Percentiles rank a stretch among this genome's conserved stretches.
These are phyloP conservation scores for Infundibulicybe gibba DNA, from an alignment of 768 basidiomycete species.

Conservation along the genomic window DNA sequence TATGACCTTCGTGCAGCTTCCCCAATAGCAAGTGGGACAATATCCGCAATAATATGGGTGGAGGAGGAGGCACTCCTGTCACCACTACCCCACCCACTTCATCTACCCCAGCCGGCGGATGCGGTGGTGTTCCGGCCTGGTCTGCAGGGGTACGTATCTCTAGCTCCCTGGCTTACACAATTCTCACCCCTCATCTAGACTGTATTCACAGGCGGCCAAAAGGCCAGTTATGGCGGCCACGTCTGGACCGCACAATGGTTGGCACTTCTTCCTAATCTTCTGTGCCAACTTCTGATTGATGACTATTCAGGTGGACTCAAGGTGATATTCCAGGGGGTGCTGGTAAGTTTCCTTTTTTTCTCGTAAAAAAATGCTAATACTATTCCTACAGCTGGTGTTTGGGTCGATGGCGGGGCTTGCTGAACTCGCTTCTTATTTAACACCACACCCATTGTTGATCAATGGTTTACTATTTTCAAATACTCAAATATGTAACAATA, in stretches of 20 bases:
- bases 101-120: conserved; percentile 22
- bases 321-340: conserved; percentile 51
- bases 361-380: background rate
- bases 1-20: conserved; percentile 34
- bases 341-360: conserved; percentile 26
- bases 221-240: conserved; percentile 42
- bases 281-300: background rate
- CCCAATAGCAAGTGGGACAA: conserved; percentile 73
- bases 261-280: background rate
- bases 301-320: conserved; percentile 44
- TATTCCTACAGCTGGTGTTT: conserved; percentile 42
- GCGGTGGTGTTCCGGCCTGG: conserved; percentile 46
- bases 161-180: background rate
- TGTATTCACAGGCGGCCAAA: conserved; percentile 42
- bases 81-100: conserved; percentile 19
- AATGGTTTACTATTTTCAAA: too few relatives aligned
- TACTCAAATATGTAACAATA: too few relatives aligned
- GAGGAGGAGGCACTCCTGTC: conserved; percentile 13
- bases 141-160: conserved; percentile 26
- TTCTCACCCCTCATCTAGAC: conserved; percentile 19
- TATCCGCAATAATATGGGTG: conserved; percentile 59
- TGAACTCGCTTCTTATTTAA: conserved; percentile 15
- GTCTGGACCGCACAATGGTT: conserved; percentile 60
- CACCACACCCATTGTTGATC: too few relatives aligned
- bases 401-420: conserved; percentile 49